A percentile compares a stretch with the other conserved stretches of the same genome.
Conservation (phyloP, 352 stramenopile genomes). For the Pythium folliculosum region DNA sequence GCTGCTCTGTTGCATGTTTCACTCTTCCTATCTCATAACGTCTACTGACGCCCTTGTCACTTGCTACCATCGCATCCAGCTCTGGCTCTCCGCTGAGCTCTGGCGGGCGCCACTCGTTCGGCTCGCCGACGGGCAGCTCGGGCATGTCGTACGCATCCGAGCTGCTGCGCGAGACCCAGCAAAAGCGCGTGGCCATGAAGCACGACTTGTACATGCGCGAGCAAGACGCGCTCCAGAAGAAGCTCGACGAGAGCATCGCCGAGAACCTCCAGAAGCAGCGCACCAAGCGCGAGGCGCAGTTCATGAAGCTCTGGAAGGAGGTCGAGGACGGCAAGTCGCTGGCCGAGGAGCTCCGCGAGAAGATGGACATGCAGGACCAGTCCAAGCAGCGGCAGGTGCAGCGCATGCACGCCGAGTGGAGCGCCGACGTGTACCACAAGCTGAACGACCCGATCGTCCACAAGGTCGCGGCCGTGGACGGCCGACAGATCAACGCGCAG, state of each 20-base stretch:
- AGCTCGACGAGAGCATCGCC: slow-evolving; percentile 60
- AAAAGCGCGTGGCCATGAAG: slow-evolving; percentile 78
- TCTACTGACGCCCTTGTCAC: background rate
- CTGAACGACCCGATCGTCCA: slow-evolving; percentile 66
- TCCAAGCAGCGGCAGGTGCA: slow-evolving; percentile 60
- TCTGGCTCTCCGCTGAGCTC: slow-evolving; percentile 31
- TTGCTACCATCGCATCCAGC: background rate
- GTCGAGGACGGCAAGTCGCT: slow-evolving; percentile 71
- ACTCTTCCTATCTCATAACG: background rate
- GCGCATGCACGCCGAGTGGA: slow-evolving; percentile 81
- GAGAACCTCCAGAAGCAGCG: slow-evolving; percentile 68
- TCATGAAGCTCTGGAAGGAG: slow-evolving; percentile 65
- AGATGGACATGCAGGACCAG: slow-evolving; percentile 63
- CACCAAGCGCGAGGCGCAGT: slow-evolving; percentile 67
- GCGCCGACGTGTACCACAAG: slow-evolving; percentile 59
- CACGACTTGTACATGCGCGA: slow-evolving; percentile 75
- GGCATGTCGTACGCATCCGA: slow-evolving; percentile 42
- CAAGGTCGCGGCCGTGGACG: slow-evolving; percentile 57
- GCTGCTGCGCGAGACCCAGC: slow-evolving; percentile 61
- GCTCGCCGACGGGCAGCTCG: slow-evolving; percentile 21
- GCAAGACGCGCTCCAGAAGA: slow-evolving; percentile 60
- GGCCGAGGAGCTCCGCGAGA: slow-evolving; percentile 62
- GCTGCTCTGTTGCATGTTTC: slow-evolving; percentile 1
- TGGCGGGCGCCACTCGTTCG: slow-evolving; percentile 29
- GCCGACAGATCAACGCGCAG: slow-evolving; percentile 37